A percentile compares a stretch with the other conserved stretches of the same genome.
phyloP scores from a whole-genome alignment of 345 rosid genomes.

The Euphorbia tirucalli region DNA sequence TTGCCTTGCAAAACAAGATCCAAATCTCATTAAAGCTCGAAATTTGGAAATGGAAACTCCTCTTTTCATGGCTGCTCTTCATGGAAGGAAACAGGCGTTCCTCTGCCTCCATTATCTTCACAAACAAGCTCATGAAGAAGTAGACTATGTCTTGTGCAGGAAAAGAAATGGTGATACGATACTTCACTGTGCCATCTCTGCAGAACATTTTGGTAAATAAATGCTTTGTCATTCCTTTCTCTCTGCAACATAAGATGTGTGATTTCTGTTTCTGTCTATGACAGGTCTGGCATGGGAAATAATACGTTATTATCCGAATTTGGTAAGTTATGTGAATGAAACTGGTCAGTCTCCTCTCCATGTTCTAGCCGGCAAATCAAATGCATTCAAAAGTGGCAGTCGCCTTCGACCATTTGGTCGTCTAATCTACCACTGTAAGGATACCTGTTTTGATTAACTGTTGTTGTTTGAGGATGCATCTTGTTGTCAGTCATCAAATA shows the following conservation, averaged over 20 bases:
- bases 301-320: slow-evolving; percentile 3
- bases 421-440: slow-evolving; percentile 22
- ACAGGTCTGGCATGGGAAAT: slow-evolving; percentile 25
- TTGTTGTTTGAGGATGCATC: background rate
- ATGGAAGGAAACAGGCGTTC: slow-evolving; percentile 1
- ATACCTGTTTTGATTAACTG: background rate
- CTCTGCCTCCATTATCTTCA: background rate
- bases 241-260: background rate
- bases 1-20: background rate
- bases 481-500: background rate
- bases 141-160: background rate
- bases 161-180: background rate
- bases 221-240: background rate
- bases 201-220: background rate
- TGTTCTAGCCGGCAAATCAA: slow-evolving; percentile 19
- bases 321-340: slow-evolving; percentile 4
- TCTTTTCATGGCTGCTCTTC: background rate
- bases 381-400: slow-evolving; percentile 19
- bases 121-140: background rate
- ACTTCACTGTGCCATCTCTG: background rate
- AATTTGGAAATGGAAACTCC: background rate
- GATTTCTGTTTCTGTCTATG: background rate
- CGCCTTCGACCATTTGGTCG: slow-evolving; percentile 12
- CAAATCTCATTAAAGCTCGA: background rate
- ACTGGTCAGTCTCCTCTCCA: slow-evolving; percentile 21